Evolutionary conservation across 2,329 filamentous ascomycete species (phyloP), one percentile per base, ranked within the genome.

Genomic region (Arthroderma sp.): DNA sequence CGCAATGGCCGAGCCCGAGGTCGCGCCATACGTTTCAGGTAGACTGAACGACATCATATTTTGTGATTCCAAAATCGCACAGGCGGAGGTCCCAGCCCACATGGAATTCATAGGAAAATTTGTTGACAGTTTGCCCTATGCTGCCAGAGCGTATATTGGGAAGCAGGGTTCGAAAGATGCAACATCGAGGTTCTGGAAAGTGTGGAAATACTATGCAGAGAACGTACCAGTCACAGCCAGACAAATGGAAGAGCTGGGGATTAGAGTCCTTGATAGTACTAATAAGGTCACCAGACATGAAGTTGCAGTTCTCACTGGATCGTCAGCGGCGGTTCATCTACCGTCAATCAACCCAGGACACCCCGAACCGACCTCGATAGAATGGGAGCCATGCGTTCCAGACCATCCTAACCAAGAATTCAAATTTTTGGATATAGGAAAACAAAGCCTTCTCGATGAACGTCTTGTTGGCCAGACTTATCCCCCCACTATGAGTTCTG

Each of bases 191-290:
- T 29, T 47, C 4, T 15, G 47, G 27, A 4, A 47, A 28, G 40
- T 51, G 34, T 49, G 47, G 47, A 37, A 45, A n/a, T 39, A 49
- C 43, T 49, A 49, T 41, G 38, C 32, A 9, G n/a, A 40, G 27
- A 28, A 45, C 27, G 8, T 49, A 38, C 40, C 36, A n/a, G 7
- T 11, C 10, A 7, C 39, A 15, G 38, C 39, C 41, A 30, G 22
- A 10, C 31, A 29, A 29, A 9, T 37, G 7, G 31, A 34, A 22
- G 15, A 22, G 15, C 15, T 22, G 15, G 15, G 15, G 15, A 22
- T 22, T 22, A 22, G 15, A 22, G 15, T 22, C 15, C 15, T 22
- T 22, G 15, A 22, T 22, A 22, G 15, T 22, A 29, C 30, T 6
- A 32, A 31, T 29, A 29, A 7, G 11, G 33, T 39, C 11, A 29